A percentile compares a stretch with the other conserved stretches of the same genome.
Conservation (phyloP, 2,329 filamentous ascomycete species). For the Furcasterigmium furcatum region DNA sequence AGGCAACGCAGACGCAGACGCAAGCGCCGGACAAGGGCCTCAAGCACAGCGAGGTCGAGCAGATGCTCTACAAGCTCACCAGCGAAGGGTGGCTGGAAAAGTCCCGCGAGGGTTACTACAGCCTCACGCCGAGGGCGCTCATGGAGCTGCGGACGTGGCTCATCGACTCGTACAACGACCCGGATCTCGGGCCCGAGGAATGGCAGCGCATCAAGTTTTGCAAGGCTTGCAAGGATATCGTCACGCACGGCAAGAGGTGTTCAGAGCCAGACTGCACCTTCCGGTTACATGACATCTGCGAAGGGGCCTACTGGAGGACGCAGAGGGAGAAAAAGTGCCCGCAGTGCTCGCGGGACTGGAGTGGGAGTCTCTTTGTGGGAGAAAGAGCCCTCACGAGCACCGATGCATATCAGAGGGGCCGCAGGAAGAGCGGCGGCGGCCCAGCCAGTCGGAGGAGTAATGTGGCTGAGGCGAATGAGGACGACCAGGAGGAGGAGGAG, state of each 20-base stretch:
- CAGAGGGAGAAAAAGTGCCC: constrained; percentile 63
- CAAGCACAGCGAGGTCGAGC: constrained; percentile 75
- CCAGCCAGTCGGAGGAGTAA: constrained; percentile 24
- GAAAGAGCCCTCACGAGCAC: constrained; percentile 55
- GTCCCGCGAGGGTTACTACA: constrained; percentile 69
- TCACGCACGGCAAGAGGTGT: constrained; percentile 82
- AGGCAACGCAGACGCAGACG: constrained; percentile 29
- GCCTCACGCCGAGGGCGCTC: constrained; percentile 70
- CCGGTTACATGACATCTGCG: constrained; percentile 75
- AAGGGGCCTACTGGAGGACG: constrained; percentile 69
- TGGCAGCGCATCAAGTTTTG: constrained; percentile 82
- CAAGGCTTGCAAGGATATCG: constrained; percentile 82
- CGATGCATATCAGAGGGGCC: constrained; percentile 42
- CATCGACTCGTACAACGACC: constrained; percentile 84
- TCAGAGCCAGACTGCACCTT: constrained; percentile 62
- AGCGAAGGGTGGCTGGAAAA: constrained; percentile 83
- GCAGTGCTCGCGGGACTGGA: constrained; percentile 51
- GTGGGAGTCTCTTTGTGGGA: constrained; percentile 46
- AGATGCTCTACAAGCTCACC: constrained; percentile 65
- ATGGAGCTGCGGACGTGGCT: constrained; percentile 86
- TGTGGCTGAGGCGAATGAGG: constrained; percentile 14
- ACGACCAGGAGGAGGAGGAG: constrained; percentile 23
- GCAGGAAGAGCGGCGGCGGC: constrained; percentile 28
- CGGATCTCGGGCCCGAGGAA: constrained; percentile 53
- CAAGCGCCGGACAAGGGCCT: constrained; percentile 51